Evolutionary conservation across 2,329 filamentous ascomycete species (phyloP).

Genomic region (Claviceps sp.): DNA sequence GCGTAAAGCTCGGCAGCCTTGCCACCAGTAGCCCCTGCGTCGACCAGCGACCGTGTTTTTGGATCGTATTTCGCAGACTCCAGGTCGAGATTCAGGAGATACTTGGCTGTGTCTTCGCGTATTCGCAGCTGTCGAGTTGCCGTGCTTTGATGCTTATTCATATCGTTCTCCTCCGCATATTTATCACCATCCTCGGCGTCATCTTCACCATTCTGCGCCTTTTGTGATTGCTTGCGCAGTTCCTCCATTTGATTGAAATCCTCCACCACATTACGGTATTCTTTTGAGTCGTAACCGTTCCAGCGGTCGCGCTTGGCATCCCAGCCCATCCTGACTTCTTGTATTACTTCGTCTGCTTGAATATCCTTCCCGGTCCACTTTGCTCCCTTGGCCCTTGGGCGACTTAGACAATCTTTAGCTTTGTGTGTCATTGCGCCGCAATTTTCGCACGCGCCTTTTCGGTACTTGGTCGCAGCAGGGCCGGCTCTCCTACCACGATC

Average conservation of each 20-base stretch:
- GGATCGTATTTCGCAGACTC: slow-evolving; percentile 97
- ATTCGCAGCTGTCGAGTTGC: slow-evolving; percentile 82
- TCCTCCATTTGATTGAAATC: slow-evolving; percentile 81
- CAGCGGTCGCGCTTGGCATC: slow-evolving; percentile 95
- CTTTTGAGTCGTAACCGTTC: slow-evolving; percentile 90
- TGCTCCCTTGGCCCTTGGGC: slow-evolving; percentile 79
- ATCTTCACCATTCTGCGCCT: slow-evolving; percentile 26
- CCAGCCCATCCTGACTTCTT: slow-evolving; percentile 82
- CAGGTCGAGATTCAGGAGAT: slow-evolving; percentile 84
- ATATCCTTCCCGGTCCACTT: slow-evolving; percentile 90
- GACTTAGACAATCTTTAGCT: slow-evolving; percentile 80
- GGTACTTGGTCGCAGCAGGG: slow-evolving; percentile 86
- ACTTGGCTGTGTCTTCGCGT: slow-evolving; percentile 94
- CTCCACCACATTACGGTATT: slow-evolving; percentile 78
- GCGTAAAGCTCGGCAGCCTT: slow-evolving; percentile 72
- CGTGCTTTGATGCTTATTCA: slow-evolving; percentile 86
- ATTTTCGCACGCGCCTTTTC: slow-evolving; percentile 97
- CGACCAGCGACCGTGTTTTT: slow-evolving; percentile 84
- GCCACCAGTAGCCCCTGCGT: slow-evolving; percentile 68
- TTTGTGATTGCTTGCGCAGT: slow-evolving; percentile 44
- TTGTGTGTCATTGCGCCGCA: slow-evolving; percentile 97
- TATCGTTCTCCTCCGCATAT: slow-evolving; percentile 92
- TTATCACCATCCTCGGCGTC: slow-evolving; percentile 49
- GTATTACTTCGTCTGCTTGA: slow-evolving; percentile 76
- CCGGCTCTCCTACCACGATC: slow-evolving; percentile 75